Conservation (phyloP, 345 rosid genomes). For the Garcia nutans region DNA sequence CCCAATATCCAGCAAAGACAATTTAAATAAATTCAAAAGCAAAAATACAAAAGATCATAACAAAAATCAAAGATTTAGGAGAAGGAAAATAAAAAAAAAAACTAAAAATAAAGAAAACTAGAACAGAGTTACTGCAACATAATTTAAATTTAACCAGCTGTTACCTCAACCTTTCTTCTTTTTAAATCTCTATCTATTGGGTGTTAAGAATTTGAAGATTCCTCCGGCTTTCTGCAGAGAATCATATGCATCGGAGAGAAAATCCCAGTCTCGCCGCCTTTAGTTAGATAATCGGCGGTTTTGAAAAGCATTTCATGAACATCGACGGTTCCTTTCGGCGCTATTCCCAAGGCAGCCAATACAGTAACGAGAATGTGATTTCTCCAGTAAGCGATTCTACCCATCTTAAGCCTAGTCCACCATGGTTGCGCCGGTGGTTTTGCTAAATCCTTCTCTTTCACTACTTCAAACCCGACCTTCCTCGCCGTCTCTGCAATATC, state of each 20-base stretch:
- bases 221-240: conserved; percentile 78
- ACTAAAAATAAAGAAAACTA: conserved; percentile 6
- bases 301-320: conserved; percentile 90
- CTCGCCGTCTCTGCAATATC: conserved; percentile 68
- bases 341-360: conserved; percentile 65
- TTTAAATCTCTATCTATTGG: too few relatives aligned
- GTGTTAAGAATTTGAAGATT: conserved; percentile 27
- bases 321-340: conserved; percentile 92
- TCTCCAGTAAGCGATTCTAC: conserved; percentile 88
- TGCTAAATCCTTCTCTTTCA: conserved; percentile 83
- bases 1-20: conserved; percentile 11
- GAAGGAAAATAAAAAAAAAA: not conserved
- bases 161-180: conserved; percentile 7
- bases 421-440: conserved; percentile 76
- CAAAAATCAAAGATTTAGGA: conserved; percentile 11
- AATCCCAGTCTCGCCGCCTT: conserved; percentile 85
- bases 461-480: conserved; percentile 78
- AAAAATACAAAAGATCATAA: conserved; percentile 17
- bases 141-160: not conserved
- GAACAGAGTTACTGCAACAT: conserved; percentile 10
- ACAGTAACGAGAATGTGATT: conserved; percentile 80
- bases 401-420: conserved; percentile 92
- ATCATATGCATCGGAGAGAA: conserved; percentile 96
- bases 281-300: conserved; percentile 77
- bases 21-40: conserved; percentile 24